phyloP scores from a whole-genome alignment of 257 asterid species.

The Ocimum tenuiflorum region DNA sequence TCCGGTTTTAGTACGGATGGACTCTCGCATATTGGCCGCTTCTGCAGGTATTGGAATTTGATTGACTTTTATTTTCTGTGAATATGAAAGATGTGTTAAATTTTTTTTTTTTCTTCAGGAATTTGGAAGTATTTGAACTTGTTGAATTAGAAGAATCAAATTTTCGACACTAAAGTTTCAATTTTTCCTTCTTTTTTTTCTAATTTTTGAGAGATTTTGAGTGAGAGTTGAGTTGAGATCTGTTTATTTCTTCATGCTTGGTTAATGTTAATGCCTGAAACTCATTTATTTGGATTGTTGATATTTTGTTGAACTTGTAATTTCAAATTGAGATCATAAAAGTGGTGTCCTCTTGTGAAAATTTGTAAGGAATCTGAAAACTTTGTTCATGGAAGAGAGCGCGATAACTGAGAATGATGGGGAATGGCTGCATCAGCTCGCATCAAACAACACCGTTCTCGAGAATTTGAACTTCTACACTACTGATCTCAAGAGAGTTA shows the following conservation, averaged over 20 bases:
- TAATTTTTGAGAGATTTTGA: neutral
- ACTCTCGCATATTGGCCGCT: slow-evolving; percentile 38
- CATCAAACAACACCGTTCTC: slow-evolving; percentile 39
- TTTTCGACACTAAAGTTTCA: neutral
- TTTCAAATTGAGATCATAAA: no score
- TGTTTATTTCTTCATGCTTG: neutral
- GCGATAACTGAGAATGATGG: slow-evolving; percentile 39
- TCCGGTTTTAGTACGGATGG: slow-evolving; percentile 62
- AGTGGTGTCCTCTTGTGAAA: no score
- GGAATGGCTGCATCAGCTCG: slow-evolving; percentile 56
- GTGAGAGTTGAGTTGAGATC: neutral
- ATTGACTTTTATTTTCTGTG: neutral
- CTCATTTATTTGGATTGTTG: no score
- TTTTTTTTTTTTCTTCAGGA: no score
- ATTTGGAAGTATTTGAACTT: neutral
- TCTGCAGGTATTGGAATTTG: slow-evolving; percentile 42
- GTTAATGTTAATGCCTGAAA: neutral
- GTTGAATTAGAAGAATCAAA: neutral
- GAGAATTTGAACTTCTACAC: slow-evolving; percentile 44
- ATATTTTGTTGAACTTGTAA: no score
- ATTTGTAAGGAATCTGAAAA: slow-evolving; percentile 43
- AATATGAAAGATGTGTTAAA: neutral
- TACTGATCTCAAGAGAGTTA: slow-evolving; percentile 35
- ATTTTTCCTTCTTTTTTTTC: neutral
- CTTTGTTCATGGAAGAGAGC: slow-evolving; percentile 46